These are phyloP conservation scores for Suhomyces vadensis DNA, from an alignment of 805 yeast species.

Conservation along the genomic window DNA sequence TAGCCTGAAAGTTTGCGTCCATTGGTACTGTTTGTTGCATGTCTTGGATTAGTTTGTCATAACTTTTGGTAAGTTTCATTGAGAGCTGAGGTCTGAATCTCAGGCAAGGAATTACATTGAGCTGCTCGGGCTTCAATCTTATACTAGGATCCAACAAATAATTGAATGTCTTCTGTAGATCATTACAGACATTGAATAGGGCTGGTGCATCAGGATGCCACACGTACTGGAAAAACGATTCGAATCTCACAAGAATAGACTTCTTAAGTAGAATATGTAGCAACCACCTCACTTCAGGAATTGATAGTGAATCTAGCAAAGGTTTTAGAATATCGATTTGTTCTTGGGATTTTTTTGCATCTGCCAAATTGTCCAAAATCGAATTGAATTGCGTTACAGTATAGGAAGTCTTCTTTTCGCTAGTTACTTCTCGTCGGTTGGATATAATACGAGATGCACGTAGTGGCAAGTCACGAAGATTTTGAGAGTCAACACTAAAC, in stretches of 20 bases:
- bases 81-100: constrained; percentile 82
- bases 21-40: constrained; percentile 37
- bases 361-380: constrained; percentile 29
- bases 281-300: constrained; percentile 66
- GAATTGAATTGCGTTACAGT: constrained; percentile 34
- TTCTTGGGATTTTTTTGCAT: constrained; percentile 27
- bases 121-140: constrained; percentile 43
- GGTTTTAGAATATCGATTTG: constrained; percentile 48
- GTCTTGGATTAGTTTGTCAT: constrained; percentile 49
- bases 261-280: constrained; percentile 64
- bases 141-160: constrained; percentile 51
- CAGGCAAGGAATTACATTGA: constrained; percentile 44
- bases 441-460: constrained; percentile 51
- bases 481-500: constrained; percentile 44
- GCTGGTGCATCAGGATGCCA: constrained; percentile 83
- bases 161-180: constrained; percentile 57
- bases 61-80: constrained; percentile 50
- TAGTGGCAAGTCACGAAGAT: constrained; percentile 46
- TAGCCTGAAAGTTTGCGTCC: constrained; percentile 18
- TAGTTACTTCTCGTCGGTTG: constrained; percentile 40
- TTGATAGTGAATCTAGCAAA: constrained; percentile 55
- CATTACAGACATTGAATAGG: constrained; percentile 64
- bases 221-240: constrained; percentile 51
- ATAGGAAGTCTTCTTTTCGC: background rate
- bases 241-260: constrained; percentile 62